Conservation (phyloP, 805 yeast genomes). For the Lipomyces kockii region DNA sequence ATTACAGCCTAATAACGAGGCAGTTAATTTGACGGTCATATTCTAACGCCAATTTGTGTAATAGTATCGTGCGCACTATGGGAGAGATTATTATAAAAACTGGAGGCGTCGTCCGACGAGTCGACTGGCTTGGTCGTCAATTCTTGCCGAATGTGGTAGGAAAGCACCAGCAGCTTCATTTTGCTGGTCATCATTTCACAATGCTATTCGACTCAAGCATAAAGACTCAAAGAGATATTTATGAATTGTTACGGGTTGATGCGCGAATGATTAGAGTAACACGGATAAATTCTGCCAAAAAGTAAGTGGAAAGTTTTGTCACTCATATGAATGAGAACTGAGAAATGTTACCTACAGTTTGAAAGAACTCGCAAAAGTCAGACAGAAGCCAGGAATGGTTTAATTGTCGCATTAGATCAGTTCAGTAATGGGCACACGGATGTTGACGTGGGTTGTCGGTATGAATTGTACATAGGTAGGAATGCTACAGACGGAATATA, state of each 20-base stretch:
- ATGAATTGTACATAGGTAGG: background rate
- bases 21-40: background rate
- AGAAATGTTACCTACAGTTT: constrained; percentile 2
- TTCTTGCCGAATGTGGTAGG: constrained; percentile 80
- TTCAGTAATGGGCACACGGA: background rate
- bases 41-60: background rate
- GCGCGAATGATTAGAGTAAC: constrained; percentile 87
- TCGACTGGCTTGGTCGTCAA: constrained; percentile 76
- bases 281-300: constrained; percentile 43
- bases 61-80: constrained; percentile 59
- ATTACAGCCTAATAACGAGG: background rate
- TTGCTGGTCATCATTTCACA: constrained; percentile 85
- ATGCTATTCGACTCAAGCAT: constrained; percentile 87
- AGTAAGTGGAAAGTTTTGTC: background rate
- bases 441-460: background rate
- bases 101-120: constrained; percentile 90
- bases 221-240: constrained; percentile 82
- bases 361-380: constrained; percentile 11
- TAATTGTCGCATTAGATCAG: background rate
- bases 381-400: background rate
- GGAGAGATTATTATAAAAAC: constrained; percentile 83
- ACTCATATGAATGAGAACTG: background rate
- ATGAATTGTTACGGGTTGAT: constrained; percentile 79
- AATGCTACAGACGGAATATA: background rate
- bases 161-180: constrained; percentile 86